Conservation (phyloP, 176 grass and related monocot genomes). For the Stipa capillata region DNA sequence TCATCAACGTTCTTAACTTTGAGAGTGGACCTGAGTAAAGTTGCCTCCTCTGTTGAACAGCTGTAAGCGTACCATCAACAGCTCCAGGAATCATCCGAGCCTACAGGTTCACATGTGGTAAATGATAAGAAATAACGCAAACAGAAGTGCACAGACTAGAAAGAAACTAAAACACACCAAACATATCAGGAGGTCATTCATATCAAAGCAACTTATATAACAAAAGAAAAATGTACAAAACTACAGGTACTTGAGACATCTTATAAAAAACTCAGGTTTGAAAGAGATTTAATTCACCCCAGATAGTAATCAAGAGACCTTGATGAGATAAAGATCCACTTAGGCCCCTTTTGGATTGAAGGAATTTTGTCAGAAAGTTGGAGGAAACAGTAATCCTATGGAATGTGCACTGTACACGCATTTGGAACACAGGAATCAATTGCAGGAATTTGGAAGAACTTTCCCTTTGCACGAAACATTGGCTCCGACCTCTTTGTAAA, state of each 20-base stretch:
- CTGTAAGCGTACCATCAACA: slow-evolving; percentile 68
- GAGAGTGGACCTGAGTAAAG: slow-evolving; percentile 81
- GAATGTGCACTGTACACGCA: too few species aligned
- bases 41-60: slow-evolving; percentile 79
- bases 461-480: too few species aligned
- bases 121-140: neutral
- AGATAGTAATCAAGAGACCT: neutral
- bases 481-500: too few species aligned
- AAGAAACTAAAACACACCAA: neutral
- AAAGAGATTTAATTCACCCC: neutral
- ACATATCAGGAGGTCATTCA: neutral
- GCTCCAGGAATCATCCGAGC: slow-evolving; percentile 56
- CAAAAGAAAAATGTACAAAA: too few species aligned
- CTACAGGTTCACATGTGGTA: slow-evolving; percentile 21
- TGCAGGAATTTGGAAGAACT: too few species aligned
- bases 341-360: too few species aligned
- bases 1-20: slow-evolving; percentile 95
- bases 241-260: too few species aligned
- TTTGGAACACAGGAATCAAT: too few species aligned
- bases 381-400: too few species aligned
- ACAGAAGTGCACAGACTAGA: slow-evolving; percentile 1
- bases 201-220: too few species aligned
- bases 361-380: too few species aligned
- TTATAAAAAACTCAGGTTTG: too few species aligned
- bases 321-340: neutral